A percentile compares a stretch with the other conserved stretches of the same genome.
These are phyloP conservation scores for Colletotrichum tabaci DNA, from an alignment of 2,329 filamentous ascomycete genomes.

Conservation along the genomic window DNA sequence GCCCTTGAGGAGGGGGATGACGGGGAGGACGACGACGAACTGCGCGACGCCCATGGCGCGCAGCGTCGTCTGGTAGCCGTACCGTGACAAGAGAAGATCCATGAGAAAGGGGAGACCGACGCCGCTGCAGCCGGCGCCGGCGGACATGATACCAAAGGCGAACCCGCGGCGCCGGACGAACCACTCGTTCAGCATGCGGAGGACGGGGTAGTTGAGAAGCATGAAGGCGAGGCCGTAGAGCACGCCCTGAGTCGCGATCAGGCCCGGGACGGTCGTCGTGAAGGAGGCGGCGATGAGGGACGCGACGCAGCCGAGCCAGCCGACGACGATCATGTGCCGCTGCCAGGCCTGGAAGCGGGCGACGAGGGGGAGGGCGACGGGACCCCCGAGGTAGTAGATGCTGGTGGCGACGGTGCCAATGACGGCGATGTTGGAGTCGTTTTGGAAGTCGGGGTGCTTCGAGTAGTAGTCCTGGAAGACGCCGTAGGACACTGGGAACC, in stretches of 20 bases:
- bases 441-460: constrained; percentile 44
- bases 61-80: constrained; percentile 59
- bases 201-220: constrained; percentile 56
- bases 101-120: constrained; percentile 63
- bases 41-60: constrained; percentile 56
- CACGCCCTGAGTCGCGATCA: constrained; percentile 49
- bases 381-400: constrained; percentile 47
- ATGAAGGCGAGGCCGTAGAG: constrained; percentile 53
- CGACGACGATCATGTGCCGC: constrained; percentile 26
- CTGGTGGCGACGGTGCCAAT: constrained; percentile 47
- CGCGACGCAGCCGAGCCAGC: constrained; percentile 14
- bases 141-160: constrained; percentile 65
- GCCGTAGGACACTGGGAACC: constrained; percentile 48
- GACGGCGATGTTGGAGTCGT: constrained; percentile 45
- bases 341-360: constrained; percentile 44
- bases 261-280: constrained; percentile 40
- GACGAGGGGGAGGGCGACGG: constrained; percentile 44
- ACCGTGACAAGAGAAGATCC: constrained; percentile 56
- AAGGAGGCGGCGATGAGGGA: constrained; percentile 43
- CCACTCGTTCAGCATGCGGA: constrained; percentile 61
- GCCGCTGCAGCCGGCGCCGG: constrained; percentile 63
- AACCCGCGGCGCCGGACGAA: constrained; percentile 62
- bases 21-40: constrained; percentile 56
- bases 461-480: constrained; percentile 52
- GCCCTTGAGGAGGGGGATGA: constrained; percentile 58